Percentiles rank a stretch among this genome's conserved stretches.
These are phyloP conservation scores for Kwoniella sp. DNA, from an alignment of 768 basidiomycete genomes.

Conservation along the genomic window DNA sequence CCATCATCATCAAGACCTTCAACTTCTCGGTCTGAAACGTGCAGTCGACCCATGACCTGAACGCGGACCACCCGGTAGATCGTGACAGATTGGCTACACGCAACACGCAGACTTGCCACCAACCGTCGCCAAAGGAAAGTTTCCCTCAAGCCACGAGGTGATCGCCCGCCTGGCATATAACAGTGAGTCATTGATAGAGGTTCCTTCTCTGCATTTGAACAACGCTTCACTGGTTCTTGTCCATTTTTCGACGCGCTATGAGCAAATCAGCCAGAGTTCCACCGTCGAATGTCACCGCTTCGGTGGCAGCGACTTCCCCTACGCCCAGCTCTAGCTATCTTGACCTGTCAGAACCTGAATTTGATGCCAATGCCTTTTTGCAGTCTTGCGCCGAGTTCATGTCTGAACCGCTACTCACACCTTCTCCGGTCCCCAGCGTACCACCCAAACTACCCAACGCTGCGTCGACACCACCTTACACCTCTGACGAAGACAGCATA, in stretches of 20 bases:
- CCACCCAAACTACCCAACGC: slow-evolving; percentile 15
- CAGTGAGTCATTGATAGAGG: not conserved
- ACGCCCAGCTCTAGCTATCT: not conserved
- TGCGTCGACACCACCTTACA: slow-evolving; percentile 20
- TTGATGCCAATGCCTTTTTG: slow-evolving; percentile 15
- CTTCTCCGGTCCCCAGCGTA: slow-evolving; percentile 16
- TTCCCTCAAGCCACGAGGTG: slow-evolving; percentile 1
- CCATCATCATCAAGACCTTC: slow-evolving; percentile 6
- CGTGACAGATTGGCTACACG: not conserved
- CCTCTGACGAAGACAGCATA: slow-evolving; percentile 20
- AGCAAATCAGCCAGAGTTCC: not conserved
- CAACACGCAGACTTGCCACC: not conserved
- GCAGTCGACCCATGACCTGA: not conserved
- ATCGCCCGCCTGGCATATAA: not conserved
- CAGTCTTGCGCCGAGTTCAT: slow-evolving; percentile 25
- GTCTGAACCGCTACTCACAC: slow-evolving; percentile 23
- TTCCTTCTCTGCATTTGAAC: no score
- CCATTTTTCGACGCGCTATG: no score
- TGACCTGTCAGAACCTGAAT: slow-evolving; percentile 13
- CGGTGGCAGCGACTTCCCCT: slow-evolving; percentile 5
- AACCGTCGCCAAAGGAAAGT: not conserved
- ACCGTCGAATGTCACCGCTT: slow-evolving; percentile 1
- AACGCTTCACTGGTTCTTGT: no score
- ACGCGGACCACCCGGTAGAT: slow-evolving; percentile 1
- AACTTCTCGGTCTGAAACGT: not conserved